Conservation (phyloP, 352 stramenopile species). For the Pythium brassicae region DNA sequence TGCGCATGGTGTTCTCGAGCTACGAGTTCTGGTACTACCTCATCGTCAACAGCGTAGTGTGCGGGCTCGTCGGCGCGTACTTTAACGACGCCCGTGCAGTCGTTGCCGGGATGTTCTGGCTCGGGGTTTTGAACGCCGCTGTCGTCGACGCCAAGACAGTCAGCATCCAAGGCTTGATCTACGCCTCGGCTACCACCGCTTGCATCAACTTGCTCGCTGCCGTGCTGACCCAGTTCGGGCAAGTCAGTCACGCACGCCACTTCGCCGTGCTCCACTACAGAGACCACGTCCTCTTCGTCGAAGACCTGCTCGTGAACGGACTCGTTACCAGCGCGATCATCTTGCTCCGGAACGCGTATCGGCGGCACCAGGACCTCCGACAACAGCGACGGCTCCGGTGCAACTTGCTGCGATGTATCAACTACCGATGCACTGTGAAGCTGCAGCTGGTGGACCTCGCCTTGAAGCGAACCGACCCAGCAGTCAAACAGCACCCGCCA, state of each 20-base stretch:
- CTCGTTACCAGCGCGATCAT: slow-evolving; percentile 6
- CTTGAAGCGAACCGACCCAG: background rate
- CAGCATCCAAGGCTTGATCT: background rate
- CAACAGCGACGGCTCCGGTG: background rate
- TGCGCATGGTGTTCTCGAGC: slow-evolving; percentile 8
- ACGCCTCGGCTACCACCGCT: background rate
- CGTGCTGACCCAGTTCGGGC: slow-evolving; percentile 2
- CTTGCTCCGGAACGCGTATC: slow-evolving; percentile 18
- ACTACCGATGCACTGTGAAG: slow-evolving; percentile 4
- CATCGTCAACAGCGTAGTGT: slow-evolving; percentile 8
- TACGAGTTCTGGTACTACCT: slow-evolving; percentile 24
- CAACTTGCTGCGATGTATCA: slow-evolving; percentile 5
- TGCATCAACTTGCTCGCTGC: background rate
- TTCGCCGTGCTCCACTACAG: slow-evolving; percentile 2
- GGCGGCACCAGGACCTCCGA: slow-evolving; percentile 1
- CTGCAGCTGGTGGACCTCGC: background rate
- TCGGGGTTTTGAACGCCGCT: slow-evolving; percentile 7
- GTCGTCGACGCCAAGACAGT: slow-evolving; percentile 17
- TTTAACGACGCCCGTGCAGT: slow-evolving; percentile 12
- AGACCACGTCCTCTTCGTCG: slow-evolving; percentile 8
- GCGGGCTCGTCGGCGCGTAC: slow-evolving; percentile 6
- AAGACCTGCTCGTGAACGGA: slow-evolving; percentile 18
- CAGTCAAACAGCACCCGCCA: background rate
- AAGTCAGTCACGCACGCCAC: background rate
- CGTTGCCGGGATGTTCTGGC: slow-evolving; percentile 4